Conservation (phyloP, 768 basidiomycete species). For the Phlebiopsis gigantea region DNA sequence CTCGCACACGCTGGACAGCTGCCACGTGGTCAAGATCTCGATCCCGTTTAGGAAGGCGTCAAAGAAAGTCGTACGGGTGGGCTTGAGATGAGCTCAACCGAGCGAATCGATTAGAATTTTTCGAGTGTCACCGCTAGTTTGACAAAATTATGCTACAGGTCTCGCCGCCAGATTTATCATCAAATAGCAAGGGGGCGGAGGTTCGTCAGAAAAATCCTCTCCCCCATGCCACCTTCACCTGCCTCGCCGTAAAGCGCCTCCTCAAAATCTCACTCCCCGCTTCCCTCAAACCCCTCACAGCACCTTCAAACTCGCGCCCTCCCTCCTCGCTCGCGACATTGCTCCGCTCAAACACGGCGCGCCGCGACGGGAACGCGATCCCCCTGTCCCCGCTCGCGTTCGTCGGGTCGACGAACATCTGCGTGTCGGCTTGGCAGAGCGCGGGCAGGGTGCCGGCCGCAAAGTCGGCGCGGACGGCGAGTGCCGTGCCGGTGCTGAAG, state of each 20-base stretch:
- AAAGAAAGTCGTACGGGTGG: no score
- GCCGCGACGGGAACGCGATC: neutral
- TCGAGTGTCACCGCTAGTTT: no score
- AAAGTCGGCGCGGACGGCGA: slow-evolving; percentile 35
- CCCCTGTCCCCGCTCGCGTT: neutral
- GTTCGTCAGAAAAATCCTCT: no score
- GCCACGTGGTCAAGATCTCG: no score
- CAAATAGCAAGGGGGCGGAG: no score
- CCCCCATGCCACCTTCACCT: neutral
- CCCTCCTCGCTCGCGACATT: no score
- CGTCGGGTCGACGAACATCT: neutral
- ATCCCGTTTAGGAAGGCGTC: no score
- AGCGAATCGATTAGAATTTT: no score
- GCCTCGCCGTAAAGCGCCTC: neutral
- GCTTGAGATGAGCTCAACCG: no score
- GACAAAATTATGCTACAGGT: no score
- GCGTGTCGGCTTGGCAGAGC: slow-evolving; percentile 27
- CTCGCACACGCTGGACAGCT: no score
- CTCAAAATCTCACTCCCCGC: neutral
- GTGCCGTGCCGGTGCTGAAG: slow-evolving; percentile 29
- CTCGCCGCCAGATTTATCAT: no score
- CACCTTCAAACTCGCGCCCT: neutral
- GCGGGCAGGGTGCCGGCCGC: slow-evolving; percentile 37
- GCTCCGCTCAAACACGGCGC: neutral
- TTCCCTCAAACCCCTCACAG: neutral